phyloP scores from a whole-genome alignment of 495 filamentous ascomycete genomes.

The Daldinia concentrica region DNA sequence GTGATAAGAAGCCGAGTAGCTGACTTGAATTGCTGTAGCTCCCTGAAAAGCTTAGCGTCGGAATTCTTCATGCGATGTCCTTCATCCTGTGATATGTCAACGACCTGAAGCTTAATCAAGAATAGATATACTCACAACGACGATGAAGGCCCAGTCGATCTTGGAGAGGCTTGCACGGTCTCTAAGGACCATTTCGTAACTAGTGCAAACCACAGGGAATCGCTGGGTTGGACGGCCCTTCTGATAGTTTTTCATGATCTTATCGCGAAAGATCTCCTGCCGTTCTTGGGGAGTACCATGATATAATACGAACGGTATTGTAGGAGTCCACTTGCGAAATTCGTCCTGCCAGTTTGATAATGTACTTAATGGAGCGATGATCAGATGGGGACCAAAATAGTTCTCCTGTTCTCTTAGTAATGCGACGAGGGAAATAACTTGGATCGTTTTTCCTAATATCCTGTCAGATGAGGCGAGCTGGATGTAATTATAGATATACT shows the following conservation, averaged over 20 bases:
- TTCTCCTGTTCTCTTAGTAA: constrained; percentile 86
- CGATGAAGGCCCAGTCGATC: constrained; percentile 95
- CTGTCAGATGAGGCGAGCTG: constrained; percentile 21
- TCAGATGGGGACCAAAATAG: constrained; percentile 84
- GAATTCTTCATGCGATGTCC: constrained; percentile 98
- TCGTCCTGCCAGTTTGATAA: constrained; percentile 97
- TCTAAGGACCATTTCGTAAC: constrained; percentile 93
- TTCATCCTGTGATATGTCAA: constrained; percentile 70
- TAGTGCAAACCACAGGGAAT: constrained; percentile 93
- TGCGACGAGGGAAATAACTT: constrained; percentile 91
- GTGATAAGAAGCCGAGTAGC: constrained; percentile 92
- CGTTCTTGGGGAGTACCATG: constrained; percentile 83
- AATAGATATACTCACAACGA: constrained; percentile 71
- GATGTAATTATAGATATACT: constrained; percentile 14
- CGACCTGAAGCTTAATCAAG: not conserved
- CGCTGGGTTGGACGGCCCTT: constrained; percentile 60
- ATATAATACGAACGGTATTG: constrained; percentile 86
- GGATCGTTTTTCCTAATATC: constrained; percentile 77
- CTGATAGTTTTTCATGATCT: constrained; percentile 66
- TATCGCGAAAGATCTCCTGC: constrained; percentile 70
- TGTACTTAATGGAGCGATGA: constrained; percentile 89
- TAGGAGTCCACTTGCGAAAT: constrained; percentile 87
- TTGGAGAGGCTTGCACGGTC: constrained; percentile 80
- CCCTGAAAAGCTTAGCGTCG: constrained; percentile 88
- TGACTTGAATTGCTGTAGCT: constrained; percentile 85